These are phyloP conservation scores for Taphrina deformans DNA, from an alignment of 1,139 yeast species.

Conservation along the genomic window DNA sequence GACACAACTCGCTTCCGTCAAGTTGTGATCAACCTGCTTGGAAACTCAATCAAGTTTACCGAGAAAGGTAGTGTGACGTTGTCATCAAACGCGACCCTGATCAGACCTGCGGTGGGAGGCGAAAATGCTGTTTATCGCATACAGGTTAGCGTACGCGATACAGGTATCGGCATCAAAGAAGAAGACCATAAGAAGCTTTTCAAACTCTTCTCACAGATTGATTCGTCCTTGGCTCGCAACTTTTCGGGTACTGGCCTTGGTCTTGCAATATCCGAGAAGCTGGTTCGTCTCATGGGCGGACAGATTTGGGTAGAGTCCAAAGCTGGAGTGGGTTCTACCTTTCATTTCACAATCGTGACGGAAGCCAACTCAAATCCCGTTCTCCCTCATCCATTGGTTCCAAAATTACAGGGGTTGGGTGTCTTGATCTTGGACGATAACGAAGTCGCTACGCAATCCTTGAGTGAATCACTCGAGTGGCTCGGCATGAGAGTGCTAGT, in stretches of 20 bases:
- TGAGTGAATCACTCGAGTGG: slow-evolving; percentile 24
- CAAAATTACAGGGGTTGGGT: slow-evolving; percentile 12
- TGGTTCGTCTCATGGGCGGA: slow-evolving; percentile 58
- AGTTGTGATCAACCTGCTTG: slow-evolving; percentile 81
- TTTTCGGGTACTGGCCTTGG: slow-evolving; percentile 66
- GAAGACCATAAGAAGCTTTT: slow-evolving; percentile 54
- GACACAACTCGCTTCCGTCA: slow-evolving; percentile 86
- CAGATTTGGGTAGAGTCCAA: slow-evolving; percentile 54
- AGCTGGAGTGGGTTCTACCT: slow-evolving; percentile 58
- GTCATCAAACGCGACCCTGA: slow-evolving; percentile 34
- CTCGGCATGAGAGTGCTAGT: slow-evolving; percentile 17
- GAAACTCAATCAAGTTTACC: slow-evolving; percentile 83
- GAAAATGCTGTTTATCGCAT: slow-evolving; percentile 44
- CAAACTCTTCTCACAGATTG: slow-evolving; percentile 63
- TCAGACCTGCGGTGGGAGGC: background rate
- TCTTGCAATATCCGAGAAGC: slow-evolving; percentile 41
- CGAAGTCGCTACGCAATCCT: slow-evolving; percentile 14
- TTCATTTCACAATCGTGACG: slow-evolving; percentile 47
- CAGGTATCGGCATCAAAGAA: slow-evolving; percentile 64
- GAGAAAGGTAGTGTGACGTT: slow-evolving; percentile 61
- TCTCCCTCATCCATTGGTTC: background rate
- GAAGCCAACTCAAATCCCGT: background rate
- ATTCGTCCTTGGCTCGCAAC: slow-evolving; percentile 58
- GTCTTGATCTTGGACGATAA: slow-evolving; percentile 24
- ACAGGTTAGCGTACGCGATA: slow-evolving; percentile 67